These are phyloP conservation scores for Suillus lakei DNA, from an alignment of 768 basidiomycete genomes.

Conservation along the genomic window DNA sequence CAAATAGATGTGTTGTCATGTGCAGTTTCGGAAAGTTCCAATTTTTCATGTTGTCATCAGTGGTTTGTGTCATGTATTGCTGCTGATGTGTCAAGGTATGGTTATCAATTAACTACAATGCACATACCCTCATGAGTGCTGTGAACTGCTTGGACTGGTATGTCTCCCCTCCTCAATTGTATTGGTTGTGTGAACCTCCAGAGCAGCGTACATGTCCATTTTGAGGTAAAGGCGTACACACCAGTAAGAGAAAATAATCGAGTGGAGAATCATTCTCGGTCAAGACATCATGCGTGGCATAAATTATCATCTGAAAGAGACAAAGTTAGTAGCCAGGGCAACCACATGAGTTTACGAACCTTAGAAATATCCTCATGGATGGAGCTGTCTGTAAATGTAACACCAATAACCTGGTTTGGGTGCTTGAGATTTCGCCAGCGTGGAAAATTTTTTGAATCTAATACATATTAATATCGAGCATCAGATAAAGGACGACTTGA, in stretches of 20 bases:
- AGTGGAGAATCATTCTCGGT: slow-evolving; percentile 4
- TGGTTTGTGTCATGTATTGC: background rate
- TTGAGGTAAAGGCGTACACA: slow-evolving; percentile 36
- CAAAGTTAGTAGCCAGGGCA: background rate
- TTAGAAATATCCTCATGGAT: slow-evolving; percentile 43
- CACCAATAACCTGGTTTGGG: slow-evolving; percentile 28
- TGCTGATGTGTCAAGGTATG: background rate
- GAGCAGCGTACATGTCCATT: slow-evolving; percentile 32
- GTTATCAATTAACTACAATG: background rate
- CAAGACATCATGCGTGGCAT: slow-evolving; percentile 31
- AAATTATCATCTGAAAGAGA: slow-evolving; percentile 23
- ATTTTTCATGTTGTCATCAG: slow-evolving; percentile 17
- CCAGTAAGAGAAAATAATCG: slow-evolving; percentile 32
- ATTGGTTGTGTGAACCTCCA: slow-evolving; percentile 37
- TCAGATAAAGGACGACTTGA: background rate
- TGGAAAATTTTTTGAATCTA: slow-evolving; percentile 35
- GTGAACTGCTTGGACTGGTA: slow-evolving; percentile 25
- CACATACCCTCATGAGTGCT: slow-evolving; percentile 24
- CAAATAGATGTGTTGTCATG: slow-evolving; percentile 33
- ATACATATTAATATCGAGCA: background rate
- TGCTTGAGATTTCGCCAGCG: slow-evolving; percentile 40
- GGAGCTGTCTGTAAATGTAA: slow-evolving; percentile 38
- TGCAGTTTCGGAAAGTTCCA: slow-evolving; percentile 42
- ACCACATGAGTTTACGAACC: slow-evolving; percentile 22
- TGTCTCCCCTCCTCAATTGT: slow-evolving; percentile 27